Base-by-base conservation (phyloP, 73 alveolate genomes). In the Blepharisma stoltei region DNA sequence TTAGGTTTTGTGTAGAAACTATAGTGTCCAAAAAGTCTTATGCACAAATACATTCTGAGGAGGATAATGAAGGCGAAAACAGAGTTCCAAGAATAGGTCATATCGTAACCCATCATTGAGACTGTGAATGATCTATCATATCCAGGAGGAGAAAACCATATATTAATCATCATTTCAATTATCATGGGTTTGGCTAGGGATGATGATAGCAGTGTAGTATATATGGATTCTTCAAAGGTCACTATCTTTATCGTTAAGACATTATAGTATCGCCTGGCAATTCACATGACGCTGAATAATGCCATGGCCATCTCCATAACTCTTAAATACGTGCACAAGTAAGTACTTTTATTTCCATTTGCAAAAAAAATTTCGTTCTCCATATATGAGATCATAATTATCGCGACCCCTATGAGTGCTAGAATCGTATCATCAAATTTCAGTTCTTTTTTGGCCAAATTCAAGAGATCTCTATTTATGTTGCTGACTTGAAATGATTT, bases 1-100 rank as follows among this genome's bases (percentile, higher is more conserved):
- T n/a, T 60, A 18, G 37, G 11, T 60, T 60, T n/a, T 18, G 73
- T 60, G 46, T 60, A 60, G 73, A 60, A 8, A 5, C 73, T 60
- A 25, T 60, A 38, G 73, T 60, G 73, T n/a, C 73, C 73, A 47
- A 60, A 60, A 25, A 60, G 73, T 18, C 73, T 14, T n/a, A 60
- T n/a, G 2, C 14, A 25, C 46, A 9, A 2, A 25, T 60, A 60
- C 14, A 60, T n/a, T 47, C 73, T 60, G 3, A 60, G 23, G 3
- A 60, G 46, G 46, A 38, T 38, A 2, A 60, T 14, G 23, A 60
- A 18, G 14, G 73, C 23, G 11, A 60, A 25, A 25, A 60, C 23
- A 25, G 14, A n/a, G 46, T 60, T 38, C 14, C 14, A 9, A 14
- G 73, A 60, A 60, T 60, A 60, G 18, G 37, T 25, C 18, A 60